Evolutionary conservation across 768 basidiomycete genomes (phyloP), one percentile per base, ranked within the genome.

Genomic region (Pluteus cervinus): DNA sequence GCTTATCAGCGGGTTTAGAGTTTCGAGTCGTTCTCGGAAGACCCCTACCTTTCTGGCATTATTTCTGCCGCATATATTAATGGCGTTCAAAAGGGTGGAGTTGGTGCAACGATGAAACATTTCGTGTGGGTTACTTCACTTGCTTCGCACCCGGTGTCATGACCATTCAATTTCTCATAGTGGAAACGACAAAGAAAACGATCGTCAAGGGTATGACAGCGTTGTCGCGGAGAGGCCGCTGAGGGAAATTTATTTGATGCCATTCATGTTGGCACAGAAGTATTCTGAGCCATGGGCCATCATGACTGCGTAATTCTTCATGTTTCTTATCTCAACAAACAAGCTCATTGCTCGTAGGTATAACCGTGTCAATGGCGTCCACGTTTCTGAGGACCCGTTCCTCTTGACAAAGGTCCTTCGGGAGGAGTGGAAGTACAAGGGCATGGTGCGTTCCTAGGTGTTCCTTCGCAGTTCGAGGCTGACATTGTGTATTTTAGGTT

Each of bases 181-280:
- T 14, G 77, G 73, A 16, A 90, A 89, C 49, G 87, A 90, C 62
- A 86, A 87, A 56, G 86, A 89, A 54, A 72, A 86, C 44, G 83
- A 85, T 48, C 72, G 82, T 7, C 70, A 75, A 57, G 81, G 58
- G 18, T 84, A 77, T 46, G 79, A 87, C 68, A 58, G 69, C 65
- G 69, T 78, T 25, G 56, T 88, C 31, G 73, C 75, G 38, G 70
- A 75, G 7, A 68, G 85, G 20, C 78, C 84, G 4, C 62, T 88
- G 22, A 69, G 84, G 5, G 84, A 88, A 53, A 66, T 88, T 24
- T 86, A 88, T 50, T 63, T 86, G 6, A 76, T 80, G 63, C 83
- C 81, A 31, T 81, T 82, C 56, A 81, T 83, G 78, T 56, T 86
- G 5, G 80, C 84, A 2, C 78, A 81, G 52, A 79, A 74, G 53